Evolutionary conservation across 352 stramenopile genomes (phyloP).

Genomic region (Pythium grandisporangium): DNA sequence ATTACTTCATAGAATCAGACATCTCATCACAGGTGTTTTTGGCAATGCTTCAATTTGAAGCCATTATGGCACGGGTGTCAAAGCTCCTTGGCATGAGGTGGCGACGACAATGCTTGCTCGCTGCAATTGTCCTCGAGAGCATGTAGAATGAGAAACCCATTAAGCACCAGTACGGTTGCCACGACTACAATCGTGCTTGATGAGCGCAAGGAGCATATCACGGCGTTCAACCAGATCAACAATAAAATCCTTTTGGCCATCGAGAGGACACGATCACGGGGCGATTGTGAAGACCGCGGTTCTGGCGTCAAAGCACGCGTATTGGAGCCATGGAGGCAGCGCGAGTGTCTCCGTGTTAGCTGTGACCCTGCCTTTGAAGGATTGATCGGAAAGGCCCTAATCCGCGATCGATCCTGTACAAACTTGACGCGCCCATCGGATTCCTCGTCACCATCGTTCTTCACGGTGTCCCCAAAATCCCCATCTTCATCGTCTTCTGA

Average conservation of each 20-base stretch:
- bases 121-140: conserved; percentile 2
- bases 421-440: conserved; percentile 8
- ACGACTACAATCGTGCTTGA: not conserved
- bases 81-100: too few species aligned
- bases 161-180: not conserved
- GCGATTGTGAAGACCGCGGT: too few species aligned
- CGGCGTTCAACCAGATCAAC: conserved; percentile 5
- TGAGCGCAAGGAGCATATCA: conserved; percentile 4
- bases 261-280: not conserved
- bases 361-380: not conserved
- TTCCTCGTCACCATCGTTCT: conserved; percentile 26
- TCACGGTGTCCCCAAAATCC: conserved; percentile 21
- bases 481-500: conserved; percentile 15
- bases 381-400: not conserved
- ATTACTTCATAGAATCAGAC: too few species aligned
- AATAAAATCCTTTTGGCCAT: not conserved
- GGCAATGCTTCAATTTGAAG: too few species aligned
- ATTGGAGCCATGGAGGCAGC: too few species aligned
- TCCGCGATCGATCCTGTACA: not conserved
- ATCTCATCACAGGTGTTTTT: too few species aligned
- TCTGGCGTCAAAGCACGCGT: too few species aligned
- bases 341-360: not conserved
- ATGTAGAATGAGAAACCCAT: conserved; percentile 4
- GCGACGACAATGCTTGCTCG: too few species aligned
- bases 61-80: too few species aligned